Conservation (phyloP, 176 grass and related monocot species). For the Elaeis guineensis region DNA sequence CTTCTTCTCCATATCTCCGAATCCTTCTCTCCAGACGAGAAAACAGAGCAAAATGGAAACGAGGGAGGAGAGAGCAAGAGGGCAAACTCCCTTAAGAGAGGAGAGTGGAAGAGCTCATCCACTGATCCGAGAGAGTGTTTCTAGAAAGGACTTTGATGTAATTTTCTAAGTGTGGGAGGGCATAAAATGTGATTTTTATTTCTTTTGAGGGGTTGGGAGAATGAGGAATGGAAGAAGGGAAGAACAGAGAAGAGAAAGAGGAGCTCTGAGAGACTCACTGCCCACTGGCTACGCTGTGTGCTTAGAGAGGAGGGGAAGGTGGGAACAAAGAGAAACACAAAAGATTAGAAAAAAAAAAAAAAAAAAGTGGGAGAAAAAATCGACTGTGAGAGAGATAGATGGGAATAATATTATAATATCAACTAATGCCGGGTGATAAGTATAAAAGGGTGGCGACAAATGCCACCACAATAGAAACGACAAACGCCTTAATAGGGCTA, state of each 20-base stretch:
- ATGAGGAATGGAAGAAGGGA: background rate
- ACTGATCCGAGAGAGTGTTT: background rate
- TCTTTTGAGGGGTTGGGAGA: slow-evolving; percentile 19
- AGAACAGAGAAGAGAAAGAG: slow-evolving; percentile 25
- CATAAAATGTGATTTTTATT: too few relatives aligned
- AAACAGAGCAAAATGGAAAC: background rate
- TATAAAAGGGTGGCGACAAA: too few relatives aligned
- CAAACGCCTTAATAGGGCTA: too few relatives aligned
- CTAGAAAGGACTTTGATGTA: background rate
- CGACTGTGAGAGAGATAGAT: slow-evolving; percentile 34
- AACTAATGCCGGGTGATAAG: too few relatives aligned
- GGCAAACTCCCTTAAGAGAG: background rate
- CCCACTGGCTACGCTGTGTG: too few relatives aligned
- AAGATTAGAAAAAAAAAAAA: slow-evolving; percentile 28
- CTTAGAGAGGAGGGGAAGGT: too few relatives aligned
- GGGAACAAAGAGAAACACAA: slow-evolving; percentile 6
- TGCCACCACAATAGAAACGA: too few relatives aligned
- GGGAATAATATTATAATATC: slow-evolving; percentile 11
- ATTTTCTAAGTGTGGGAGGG: background rate
- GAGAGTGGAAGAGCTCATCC: background rate
- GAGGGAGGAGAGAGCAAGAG: background rate
- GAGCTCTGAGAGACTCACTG: background rate
- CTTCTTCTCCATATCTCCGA: slow-evolving; percentile 60
- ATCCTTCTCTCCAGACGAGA: background rate
- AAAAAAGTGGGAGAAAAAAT: slow-evolving; percentile 31